Evolutionary conservation across 2,329 filamentous ascomycete genomes (phyloP), one percentile per base, ranked within the genome.

Genomic region (Monosporascus sp.): DNA sequence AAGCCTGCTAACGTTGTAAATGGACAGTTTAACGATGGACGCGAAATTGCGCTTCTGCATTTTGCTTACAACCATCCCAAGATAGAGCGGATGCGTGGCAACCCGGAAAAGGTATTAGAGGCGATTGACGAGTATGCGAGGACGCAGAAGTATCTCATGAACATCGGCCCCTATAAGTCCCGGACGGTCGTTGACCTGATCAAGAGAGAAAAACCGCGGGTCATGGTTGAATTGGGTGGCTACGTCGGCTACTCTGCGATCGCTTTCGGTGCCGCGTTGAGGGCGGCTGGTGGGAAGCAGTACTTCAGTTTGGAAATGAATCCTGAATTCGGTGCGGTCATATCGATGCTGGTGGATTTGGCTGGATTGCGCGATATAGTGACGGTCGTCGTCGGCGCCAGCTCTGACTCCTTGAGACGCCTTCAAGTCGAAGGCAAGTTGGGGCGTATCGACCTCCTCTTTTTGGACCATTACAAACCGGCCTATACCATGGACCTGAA

Each of bases 161-260:
- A 91, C 59, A 82, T 94, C 2, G 89, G 89, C 41, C 78, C 85
- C 60, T 77, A 84, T 63, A 94, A 94, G 71, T 88, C 87, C 47
- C 78, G 77, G 57, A 86, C 91, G 51, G 82, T 93, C 2, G 79
- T 79, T 8, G 78, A 87, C 31, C 69, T 92, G 40, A 91, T 94
- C 55, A 74, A 74, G 20, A 74, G 87, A 57, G 73, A 78, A 48
- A 88, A 86, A 66, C 88, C 88, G 1, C 69, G 81, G 51, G 77
- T 77, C 3, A 89, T 91, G 83, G 78, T 93, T 47, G 89, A 95
- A 66, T 77, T 94, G 0, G 89, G 90, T 47, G 87, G 88, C 48
- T 94, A 93, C 68, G 79, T 91, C 20, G 89, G 89, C 43, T 94
- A 94, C 74, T 93, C 89, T 0, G 85, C 86, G 55, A 84, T 94